Evolutionary conservation across 2,329 filamentous ascomycete genomes (phyloP), one percentile per base, ranked within the genome.

Genomic region (Ophiognomonia clavigignenti-juglandacearum): DNA sequence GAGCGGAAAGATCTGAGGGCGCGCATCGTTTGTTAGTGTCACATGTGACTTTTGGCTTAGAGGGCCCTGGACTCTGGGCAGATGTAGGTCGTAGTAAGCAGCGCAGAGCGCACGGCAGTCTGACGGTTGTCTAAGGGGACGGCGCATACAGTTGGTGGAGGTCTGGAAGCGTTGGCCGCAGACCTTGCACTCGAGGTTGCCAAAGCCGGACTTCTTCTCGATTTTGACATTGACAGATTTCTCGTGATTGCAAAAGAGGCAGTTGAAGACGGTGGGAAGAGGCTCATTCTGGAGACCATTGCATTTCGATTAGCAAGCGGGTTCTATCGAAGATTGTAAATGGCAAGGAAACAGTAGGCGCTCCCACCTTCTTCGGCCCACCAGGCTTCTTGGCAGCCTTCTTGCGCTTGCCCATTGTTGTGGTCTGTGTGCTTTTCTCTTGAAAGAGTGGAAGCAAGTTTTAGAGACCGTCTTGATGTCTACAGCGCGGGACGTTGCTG

Each of bases 161-260:
- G 88, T 95, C 65, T 97, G 90, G 63, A 95, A 98, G 51, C 83
- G 85, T 69, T 97, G 92, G 3, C 88, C 91, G 67, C 93, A 98
- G 44, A 96, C 82, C 64, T 92, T 95, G 73, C 93, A 98, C 50
- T 85, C 82, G 22, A 98, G 75, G 52, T 86, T 81, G 39, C 92
- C 93, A 31, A 96, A 78, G 43, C 89, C 89, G 23, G 82, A 75
- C 65, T 97, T 97, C 75, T 95, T 96, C 64, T 98, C 90, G 42
- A 98, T 77, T 67, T 95, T 93, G 56, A 96, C 87, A 23, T 82
- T 78, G 43, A 98, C 88, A 0, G 91, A 88, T 56, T 89, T 93
- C 64, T 97, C 93, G 69, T 97, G 91, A 66, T 96, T 97, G 76
- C 93, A 98, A 71, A 98, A 98, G 38, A 98, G 83, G 64, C 93